Base-by-base conservation (phyloP, 192 early-diverging fungal genomes). In the Podila clonocystis region DNA sequence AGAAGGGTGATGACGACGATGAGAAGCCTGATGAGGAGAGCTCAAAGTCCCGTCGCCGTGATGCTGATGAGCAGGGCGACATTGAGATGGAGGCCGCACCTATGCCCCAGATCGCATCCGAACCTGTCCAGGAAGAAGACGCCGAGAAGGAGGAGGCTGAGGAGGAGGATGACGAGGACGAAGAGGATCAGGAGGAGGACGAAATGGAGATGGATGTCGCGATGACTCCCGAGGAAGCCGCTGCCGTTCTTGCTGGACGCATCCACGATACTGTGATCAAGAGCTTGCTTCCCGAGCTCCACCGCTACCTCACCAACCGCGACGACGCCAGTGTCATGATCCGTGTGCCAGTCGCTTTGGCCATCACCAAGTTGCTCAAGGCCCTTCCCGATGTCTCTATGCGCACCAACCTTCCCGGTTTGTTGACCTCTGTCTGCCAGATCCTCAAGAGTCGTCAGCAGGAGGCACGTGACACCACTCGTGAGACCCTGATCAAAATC, bases 401-500 rank as follows among this genome's bases (percentile, higher is more conserved):
- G 83, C 85, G 89, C n/a, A 50, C 88, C 20, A 94, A 97, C 83
- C 86, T 99, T 20, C 95, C 97, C 7, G 93, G 93, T 29, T 75
- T 99, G 13, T 82, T 99, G 67, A 95, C 93, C 1, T 94, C 89
- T 1, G 85, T 99, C 52, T 96, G 95, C 84, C 91, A 95, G 69
- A 92, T 97, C 55, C 90, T 98, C 70, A 93, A 89, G 63, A 92
- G 91, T 64, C 89, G 91, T 55, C 87, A 91, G 50, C 97, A 97
- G 75, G 92, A 93, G 33, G 91, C 93, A 6, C 93, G 98, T 41
- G 95, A 97, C 78, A 85, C 85, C 28, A 93, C 93, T 0, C 90
- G 98, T 11, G 92, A 95, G 30, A 97, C 97, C 0, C 74, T 99
- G 13, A 84, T 94, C 49, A 97, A 94, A 71, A 97, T 98, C 49